Conservation (phyloP, 352 stramenopile species). For the Achlya hypogyna region DNA sequence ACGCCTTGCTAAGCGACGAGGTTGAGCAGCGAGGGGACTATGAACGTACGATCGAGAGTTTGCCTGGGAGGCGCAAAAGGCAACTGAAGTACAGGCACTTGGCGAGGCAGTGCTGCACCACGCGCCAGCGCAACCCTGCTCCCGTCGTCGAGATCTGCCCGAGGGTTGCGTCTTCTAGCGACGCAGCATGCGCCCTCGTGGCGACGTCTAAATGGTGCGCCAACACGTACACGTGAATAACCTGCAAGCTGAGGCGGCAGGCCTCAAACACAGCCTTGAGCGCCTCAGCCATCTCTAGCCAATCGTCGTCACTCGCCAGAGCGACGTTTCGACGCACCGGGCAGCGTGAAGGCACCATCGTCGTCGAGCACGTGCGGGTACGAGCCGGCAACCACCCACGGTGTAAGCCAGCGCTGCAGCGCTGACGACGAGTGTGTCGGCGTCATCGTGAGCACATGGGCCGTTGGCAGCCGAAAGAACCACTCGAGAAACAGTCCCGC, state of each 20-base stretch:
- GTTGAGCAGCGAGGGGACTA: neutral
- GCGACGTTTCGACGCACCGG: neutral
- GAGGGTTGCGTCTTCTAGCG: constrained; percentile 60
- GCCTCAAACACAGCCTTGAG: constrained; percentile 33
- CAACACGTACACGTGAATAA: constrained; percentile 69
- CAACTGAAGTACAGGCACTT: constrained; percentile 69
- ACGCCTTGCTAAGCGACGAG: constrained; percentile 31
- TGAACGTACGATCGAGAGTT: constrained; percentile 2
- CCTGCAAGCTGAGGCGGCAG: constrained; percentile 46
- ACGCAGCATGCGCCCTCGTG: constrained; percentile 52
- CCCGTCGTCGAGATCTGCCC: constrained; percentile 51
- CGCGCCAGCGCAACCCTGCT: constrained; percentile 50
- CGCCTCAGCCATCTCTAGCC: neutral
- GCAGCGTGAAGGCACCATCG: neutral
- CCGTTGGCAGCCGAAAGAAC: constrained; percentile 69
- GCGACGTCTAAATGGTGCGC: constrained; percentile 55
- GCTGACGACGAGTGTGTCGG: constrained; percentile 55
- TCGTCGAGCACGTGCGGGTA: constrained; percentile 12
- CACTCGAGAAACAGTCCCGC: constrained; percentile 67
- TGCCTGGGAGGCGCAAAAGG: constrained; percentile 25
- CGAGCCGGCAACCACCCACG: constrained; percentile 30
- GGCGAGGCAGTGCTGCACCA: constrained; percentile 63
- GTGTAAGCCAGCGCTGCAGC: constrained; percentile 65
- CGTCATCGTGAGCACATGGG: constrained; percentile 44
- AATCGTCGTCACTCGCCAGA: neutral